phyloP scores from a whole-genome alignment of 2,329 filamentous ascomycete species.

The Neoscytalidium dimidiatum region DNA sequence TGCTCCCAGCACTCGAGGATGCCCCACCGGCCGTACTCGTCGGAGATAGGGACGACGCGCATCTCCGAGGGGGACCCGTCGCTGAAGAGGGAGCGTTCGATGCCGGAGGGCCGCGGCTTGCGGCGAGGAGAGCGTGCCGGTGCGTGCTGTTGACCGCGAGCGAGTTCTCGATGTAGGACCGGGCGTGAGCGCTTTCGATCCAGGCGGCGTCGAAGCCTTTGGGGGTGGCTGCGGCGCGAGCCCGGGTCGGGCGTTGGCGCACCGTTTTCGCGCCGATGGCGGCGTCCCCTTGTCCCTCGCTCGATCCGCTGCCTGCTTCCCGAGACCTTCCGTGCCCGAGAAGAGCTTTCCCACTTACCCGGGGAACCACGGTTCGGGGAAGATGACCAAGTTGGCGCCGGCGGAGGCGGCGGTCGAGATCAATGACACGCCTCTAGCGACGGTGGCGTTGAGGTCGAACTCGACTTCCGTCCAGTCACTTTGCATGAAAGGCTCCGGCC shows the following conservation, averaged over 20 bases:
- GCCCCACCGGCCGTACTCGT: constrained; percentile 32
- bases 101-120: constrained; percentile 39
- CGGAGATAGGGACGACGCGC: constrained; percentile 23
- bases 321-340: too few relatives aligned
- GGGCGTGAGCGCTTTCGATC: background rate
- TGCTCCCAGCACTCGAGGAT: constrained; percentile 37
- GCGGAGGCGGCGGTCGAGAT: constrained; percentile 35
- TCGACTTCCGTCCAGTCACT: background rate
- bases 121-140: constrained; percentile 41
- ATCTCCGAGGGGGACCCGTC: constrained; percentile 34
- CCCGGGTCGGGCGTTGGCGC: too few relatives aligned
- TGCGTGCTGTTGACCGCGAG: constrained; percentile 34
- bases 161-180: background rate
- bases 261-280: too few relatives aligned
- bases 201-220: background rate
- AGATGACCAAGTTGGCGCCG: constrained; percentile 36
- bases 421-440: constrained; percentile 32
- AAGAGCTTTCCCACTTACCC: too few relatives aligned
- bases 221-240: too few relatives aligned
- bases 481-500: background rate
- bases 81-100: constrained; percentile 38
- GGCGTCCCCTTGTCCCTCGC: too few relatives aligned
- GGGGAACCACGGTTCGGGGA: constrained; percentile 40
- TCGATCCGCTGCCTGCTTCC: too few relatives aligned
- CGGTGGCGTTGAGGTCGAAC: constrained; percentile 26